Percentiles rank a stretch among this genome's conserved stretches.
Conservation (phyloP, 495 filamentous ascomycete genomes). For the Penicillium fimorum region DNA sequence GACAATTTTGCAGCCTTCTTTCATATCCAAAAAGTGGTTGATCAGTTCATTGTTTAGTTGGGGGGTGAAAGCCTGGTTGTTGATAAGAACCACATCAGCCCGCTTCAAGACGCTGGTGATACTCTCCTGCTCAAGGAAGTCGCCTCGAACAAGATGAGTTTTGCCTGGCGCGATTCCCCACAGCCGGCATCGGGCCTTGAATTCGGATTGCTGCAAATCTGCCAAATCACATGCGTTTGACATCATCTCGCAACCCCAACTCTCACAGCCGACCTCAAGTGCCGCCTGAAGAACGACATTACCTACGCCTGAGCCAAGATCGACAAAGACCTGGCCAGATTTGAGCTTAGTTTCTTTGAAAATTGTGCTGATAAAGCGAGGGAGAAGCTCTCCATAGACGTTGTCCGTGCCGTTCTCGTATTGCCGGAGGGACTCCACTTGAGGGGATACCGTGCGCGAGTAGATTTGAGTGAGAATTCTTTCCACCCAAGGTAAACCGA, state of each 20-base stretch:
- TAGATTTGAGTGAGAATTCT: slow-evolving; percentile 87
- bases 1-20: slow-evolving; percentile 85
- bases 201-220: slow-evolving; percentile 82
- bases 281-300: slow-evolving; percentile 95
- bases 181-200: slow-evolving; percentile 74
- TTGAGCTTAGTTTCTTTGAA: slow-evolving; percentile 76
- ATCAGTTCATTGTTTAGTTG: slow-evolving; percentile 81
- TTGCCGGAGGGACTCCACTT: slow-evolving; percentile 73
- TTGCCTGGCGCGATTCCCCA: slow-evolving; percentile 83
- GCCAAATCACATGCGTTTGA: slow-evolving; percentile 80
- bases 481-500: slow-evolving; percentile 69
- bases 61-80: slow-evolving; percentile 92
- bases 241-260: slow-evolving; percentile 97
- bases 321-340: slow-evolving; percentile 82
- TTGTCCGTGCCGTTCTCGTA: slow-evolving; percentile 87
- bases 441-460: slow-evolving; percentile 85
- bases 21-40: slow-evolving; percentile 90
- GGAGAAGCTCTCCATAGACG: slow-evolving; percentile 90
- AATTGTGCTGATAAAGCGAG: slow-evolving; percentile 75
- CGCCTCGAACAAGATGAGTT: slow-evolving; percentile 77
- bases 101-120: slow-evolving; percentile 71
- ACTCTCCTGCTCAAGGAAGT: slow-evolving; percentile 73
- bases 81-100: slow-evolving; percentile 91
- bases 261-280: slow-evolving; percentile 88
- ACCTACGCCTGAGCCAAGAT: slow-evolving; percentile 91